These are phyloP conservation scores for Forsythia viridissima DNA, from an alignment of 257 asterid genomes.

Conservation along the genomic window DNA sequence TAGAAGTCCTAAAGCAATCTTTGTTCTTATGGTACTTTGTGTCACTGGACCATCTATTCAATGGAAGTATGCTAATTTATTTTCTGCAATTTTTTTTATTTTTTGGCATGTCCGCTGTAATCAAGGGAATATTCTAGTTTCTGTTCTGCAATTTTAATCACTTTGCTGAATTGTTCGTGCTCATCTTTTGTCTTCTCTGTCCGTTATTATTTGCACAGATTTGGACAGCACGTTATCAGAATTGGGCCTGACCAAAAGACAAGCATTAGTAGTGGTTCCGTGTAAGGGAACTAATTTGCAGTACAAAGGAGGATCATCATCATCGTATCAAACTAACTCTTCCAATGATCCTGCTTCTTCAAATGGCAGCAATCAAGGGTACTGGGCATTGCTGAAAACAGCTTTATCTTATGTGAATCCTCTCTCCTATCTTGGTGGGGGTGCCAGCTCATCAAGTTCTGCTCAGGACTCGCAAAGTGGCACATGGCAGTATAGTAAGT, in stretches of 20 bases:
- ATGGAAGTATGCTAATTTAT: neutral
- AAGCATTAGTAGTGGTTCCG: constrained; percentile 72
- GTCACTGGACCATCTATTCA: neutral
- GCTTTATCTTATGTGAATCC: constrained; percentile 74
- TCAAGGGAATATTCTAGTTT: constrained; percentile 8
- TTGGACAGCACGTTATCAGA: constrained; percentile 61
- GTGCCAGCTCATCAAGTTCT: constrained; percentile 40
- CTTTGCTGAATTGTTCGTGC: constrained; percentile 9
- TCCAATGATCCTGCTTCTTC: constrained; percentile 42
- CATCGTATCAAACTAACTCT: constrained; percentile 33
- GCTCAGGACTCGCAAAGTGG: constrained; percentile 53
- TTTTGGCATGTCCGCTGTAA: neutral
- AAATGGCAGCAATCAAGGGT: constrained; percentile 57
- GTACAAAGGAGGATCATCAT: constrained; percentile 38
- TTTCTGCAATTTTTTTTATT: neutral
- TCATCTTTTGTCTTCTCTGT: constrained; percentile 7
- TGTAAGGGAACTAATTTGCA: constrained; percentile 26
- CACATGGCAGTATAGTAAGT: constrained; percentile 61
- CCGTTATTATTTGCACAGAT: constrained; percentile 45
- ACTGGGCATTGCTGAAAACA: constrained; percentile 65
- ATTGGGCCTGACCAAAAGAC: constrained; percentile 73
- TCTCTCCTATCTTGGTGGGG: constrained; percentile 64
- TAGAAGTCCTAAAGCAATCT: neutral
- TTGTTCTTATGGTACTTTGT: neutral
- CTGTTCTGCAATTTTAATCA: neutral